Percentiles rank a stretch among this genome's conserved stretches.
phyloP scores from a whole-genome alignment of 1,284 basidiomycete species.

The Cutaneotrichosporon spelunceum region DNA sequence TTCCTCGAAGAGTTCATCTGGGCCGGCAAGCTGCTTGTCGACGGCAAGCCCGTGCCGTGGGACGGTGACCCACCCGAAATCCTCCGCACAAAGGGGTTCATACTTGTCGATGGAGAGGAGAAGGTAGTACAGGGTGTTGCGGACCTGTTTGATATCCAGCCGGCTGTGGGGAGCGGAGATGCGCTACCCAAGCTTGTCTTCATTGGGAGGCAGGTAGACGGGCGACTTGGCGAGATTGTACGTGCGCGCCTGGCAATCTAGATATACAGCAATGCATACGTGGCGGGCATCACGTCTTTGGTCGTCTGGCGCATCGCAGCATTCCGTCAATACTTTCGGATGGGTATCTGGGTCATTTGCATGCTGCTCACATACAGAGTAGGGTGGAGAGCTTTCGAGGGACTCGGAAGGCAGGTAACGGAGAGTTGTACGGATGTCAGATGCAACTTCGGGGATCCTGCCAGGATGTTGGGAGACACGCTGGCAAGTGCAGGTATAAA shows the following conservation, averaged over 20 bases:
- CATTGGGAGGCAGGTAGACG: constrained; percentile 73
- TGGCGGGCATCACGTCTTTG: not conserved
- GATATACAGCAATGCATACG: not conserved
- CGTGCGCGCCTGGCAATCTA: constrained; percentile 14
- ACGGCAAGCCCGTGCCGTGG: constrained; percentile 17
- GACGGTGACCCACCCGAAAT: constrained; percentile 53
- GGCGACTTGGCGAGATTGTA: constrained; percentile 25
- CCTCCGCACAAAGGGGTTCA: constrained; percentile 78
- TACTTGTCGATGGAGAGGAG: constrained; percentile 57
- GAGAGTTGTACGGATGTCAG: no score
- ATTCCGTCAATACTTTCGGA: no score
- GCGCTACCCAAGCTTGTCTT: constrained; percentile 64
- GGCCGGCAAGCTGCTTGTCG: constrained; percentile 55
- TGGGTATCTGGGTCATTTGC: no score
- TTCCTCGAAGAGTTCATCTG: constrained; percentile 77
- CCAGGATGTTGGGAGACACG: no score
- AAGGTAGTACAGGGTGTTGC: constrained; percentile 79
- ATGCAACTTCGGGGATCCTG: no score
- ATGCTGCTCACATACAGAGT: no score
- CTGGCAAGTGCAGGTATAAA: no score
- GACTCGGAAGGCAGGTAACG: no score
- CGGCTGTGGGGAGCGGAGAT: not conserved
- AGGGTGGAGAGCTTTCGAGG: no score
- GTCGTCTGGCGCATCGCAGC: no score
- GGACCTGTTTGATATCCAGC: constrained; percentile 71